Evolutionary conservation across 225 moss, liverwort and hornwort genomes (phyloP).

Genomic region (Straminergon stramineum): DNA sequence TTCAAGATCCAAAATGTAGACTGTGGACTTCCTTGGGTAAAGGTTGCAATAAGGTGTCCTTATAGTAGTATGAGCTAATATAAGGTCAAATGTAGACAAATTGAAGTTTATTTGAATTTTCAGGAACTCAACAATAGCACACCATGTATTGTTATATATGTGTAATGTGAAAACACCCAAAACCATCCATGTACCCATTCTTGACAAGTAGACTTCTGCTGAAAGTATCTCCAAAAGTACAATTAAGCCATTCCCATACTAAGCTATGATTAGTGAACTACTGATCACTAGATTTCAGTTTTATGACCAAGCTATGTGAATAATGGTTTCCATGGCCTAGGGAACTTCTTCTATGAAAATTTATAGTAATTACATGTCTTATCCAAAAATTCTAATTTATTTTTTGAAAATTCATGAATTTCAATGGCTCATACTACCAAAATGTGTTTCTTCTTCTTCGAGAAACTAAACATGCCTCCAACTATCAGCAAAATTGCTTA

Average conservation of each 20-base stretch:
- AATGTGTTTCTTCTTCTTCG: rapidly evolving
- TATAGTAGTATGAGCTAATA: neutral
- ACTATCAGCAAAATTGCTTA: rapidly evolving
- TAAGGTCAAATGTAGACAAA: neutral
- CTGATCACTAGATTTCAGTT: rapidly evolving
- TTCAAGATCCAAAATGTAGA: neutral
- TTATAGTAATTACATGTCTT: neutral
- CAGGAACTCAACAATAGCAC: rapidly evolving
- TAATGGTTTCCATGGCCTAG: rapidly evolving
- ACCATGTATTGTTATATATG: neutral
- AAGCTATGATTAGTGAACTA: rapidly evolving
- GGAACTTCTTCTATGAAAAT: neutral
- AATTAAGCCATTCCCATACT: rapidly evolving
- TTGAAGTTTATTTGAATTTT: neutral
- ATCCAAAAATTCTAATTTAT: neutral
- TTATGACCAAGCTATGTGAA: rapidly evolving
- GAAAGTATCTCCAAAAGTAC: rapidly evolving
- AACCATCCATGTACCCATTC: rapidly evolving
- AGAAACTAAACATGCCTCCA: neutral
- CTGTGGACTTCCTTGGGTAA: rapidly evolving
- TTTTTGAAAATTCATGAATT: neutral
- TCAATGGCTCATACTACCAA: no score
- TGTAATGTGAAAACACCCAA: rapidly evolving
- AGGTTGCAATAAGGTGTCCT: neutral
- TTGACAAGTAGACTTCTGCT: neutral